Conservation (phyloP, 441 rosid species). For the Euphorbia celastroides region DNA sequence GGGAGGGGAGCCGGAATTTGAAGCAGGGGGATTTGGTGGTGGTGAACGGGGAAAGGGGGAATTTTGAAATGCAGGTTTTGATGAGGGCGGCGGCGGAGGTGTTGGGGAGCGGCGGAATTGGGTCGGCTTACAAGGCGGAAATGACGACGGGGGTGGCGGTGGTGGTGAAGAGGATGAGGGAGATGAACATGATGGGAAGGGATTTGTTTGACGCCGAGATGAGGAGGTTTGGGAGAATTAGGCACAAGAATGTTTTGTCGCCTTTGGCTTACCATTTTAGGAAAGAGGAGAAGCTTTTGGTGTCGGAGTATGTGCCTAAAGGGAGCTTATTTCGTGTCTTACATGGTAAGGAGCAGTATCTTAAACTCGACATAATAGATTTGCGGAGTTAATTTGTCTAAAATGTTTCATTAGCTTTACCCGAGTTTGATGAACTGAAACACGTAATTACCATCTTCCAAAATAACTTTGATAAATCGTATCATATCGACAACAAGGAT, state of each 20-base stretch:
- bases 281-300: conserved; percentile 74
- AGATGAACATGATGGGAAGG: conserved; percentile 55
- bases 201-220: conserved; percentile 63
- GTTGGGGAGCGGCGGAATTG: conserved; percentile 76
- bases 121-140: conserved; percentile 80
- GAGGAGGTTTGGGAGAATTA: conserved; percentile 48
- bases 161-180: conserved; percentile 83
- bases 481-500: too few species aligned
- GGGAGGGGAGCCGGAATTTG: conserved; percentile 26
- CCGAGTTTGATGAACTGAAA: too few species aligned
- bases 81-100: conserved; percentile 96
- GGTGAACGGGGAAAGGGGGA: conserved; percentile 64
- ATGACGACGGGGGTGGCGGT: conserved; percentile 61
- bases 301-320: conserved; percentile 63
- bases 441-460: too few species aligned
- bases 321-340: conserved; percentile 71
- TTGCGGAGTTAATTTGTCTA: too few species aligned
- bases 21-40: conserved; percentile 47
- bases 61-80: conserved; percentile 70
- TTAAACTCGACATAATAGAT: too few species aligned
- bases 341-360: conserved; percentile 45
- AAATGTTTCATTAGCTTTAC: too few species aligned
- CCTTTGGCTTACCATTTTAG: conserved; percentile 81
- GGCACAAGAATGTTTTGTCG: conserved; percentile 54
- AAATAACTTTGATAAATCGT: too few species aligned